phyloP scores from a whole-genome alignment of 2,329 filamentous ascomycete genomes.

The Aspergillus novoparasiticus region DNA sequence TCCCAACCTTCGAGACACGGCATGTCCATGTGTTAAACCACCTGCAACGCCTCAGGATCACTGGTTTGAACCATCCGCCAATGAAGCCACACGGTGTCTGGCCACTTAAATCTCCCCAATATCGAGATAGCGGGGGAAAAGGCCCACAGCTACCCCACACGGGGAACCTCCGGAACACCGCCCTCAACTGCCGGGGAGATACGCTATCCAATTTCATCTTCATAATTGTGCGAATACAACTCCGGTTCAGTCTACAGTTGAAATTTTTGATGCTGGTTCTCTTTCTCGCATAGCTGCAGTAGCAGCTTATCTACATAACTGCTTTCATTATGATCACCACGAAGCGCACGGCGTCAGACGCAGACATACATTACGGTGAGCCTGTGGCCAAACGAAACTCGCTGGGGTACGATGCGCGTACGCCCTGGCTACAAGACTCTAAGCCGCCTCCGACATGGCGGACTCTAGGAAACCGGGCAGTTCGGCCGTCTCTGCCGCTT shows the following conservation, averaged over 20 bases:
- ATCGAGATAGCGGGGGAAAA: conserved; percentile 21
- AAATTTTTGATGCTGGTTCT: conserved; percentile 1
- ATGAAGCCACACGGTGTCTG: background rate
- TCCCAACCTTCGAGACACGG: background rate
- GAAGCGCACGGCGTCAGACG: conserved; percentile 32
- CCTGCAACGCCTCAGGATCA: background rate
- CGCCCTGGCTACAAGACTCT: conserved; percentile 35
- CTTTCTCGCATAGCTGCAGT: conserved; percentile 6
- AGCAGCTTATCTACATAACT: conserved; percentile 21
- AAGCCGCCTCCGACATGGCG: conserved; percentile 30
- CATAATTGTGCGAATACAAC: background rate
- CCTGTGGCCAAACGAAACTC: conserved; percentile 27
- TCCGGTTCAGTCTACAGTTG: background rate
- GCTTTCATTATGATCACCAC: conserved; percentile 22
- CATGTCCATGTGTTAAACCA: background rate
- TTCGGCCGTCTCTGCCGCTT: conserved; percentile 35
- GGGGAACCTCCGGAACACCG: conserved; percentile 27
- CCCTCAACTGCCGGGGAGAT: conserved; percentile 19
- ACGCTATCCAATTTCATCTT: conserved; percentile 5
- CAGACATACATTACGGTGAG: conserved; percentile 21
- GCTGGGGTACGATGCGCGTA: conserved; percentile 32
- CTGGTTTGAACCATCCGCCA: background rate
- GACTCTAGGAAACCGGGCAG: conserved; percentile 31
- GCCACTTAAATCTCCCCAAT: background rate
- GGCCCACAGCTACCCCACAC: conserved; percentile 15